Evolutionary conservation across 2,329 filamentous ascomycete species (phyloP).

Genomic region (Colletotrichum sp.): DNA sequence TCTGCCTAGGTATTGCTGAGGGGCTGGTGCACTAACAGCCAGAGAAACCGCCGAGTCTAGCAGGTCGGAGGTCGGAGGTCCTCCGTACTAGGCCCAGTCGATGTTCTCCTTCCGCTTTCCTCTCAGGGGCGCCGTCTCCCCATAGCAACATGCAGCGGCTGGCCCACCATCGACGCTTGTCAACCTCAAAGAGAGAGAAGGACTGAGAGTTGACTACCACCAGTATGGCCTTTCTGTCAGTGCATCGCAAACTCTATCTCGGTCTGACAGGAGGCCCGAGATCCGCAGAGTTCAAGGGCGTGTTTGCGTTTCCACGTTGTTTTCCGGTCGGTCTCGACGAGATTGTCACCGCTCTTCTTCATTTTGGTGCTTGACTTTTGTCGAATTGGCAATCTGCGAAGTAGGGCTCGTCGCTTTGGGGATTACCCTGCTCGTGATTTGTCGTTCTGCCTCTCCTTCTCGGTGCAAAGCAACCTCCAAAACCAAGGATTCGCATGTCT

Average conservation of each 20-base stretch:
- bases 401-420: constrained; percentile 1
- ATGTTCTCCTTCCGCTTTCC: constrained; percentile 9
- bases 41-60: constrained; percentile 14
- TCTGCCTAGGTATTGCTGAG: background rate
- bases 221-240: constrained; percentile 11
- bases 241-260: constrained; percentile 17
- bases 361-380: constrained; percentile 11
- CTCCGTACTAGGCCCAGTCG: constrained; percentile 20
- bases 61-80: constrained; percentile 18
- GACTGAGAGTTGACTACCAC: constrained; percentile 3
- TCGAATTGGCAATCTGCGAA: constrained; percentile 13
- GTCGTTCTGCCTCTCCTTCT: background rate
- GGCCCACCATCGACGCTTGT: constrained; percentile 6
- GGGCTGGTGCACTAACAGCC: constrained; percentile 16
- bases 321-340: background rate
- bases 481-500: constrained; percentile 19
- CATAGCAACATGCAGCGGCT: background rate
- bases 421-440: background rate
- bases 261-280: constrained; percentile 18
- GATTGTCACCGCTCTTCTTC: constrained; percentile 7
- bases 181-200: background rate
- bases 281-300: background rate
- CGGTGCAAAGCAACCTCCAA: background rate
- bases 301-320: background rate
- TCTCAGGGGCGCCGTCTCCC: constrained; percentile 5